Evolutionary conservation across 1,284 basidiomycete genomes (phyloP).

Genomic region (Spongispora temasekensis): DNA sequence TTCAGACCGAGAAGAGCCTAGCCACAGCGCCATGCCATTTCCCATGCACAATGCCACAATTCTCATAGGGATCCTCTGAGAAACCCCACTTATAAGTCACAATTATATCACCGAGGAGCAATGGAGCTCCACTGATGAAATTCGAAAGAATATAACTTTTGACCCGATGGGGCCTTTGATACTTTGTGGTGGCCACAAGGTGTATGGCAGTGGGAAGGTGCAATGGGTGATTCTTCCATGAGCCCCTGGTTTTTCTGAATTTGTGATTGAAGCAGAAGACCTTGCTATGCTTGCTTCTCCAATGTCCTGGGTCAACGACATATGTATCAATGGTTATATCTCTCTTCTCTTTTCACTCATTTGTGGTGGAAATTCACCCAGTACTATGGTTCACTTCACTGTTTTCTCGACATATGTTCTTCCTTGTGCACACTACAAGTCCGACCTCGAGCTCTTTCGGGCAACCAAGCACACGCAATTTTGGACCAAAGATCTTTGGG

Average conservation of each 20-base stretch:
- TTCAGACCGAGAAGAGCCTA: too few relatives aligned
- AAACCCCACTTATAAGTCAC: too few relatives aligned
- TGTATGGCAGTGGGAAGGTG: too few relatives aligned
- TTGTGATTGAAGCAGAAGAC: background rate
- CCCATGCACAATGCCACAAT: too few relatives aligned
- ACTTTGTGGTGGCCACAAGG: too few relatives aligned
- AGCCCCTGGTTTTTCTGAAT: background rate
- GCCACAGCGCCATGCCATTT: too few relatives aligned
- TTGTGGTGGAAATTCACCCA: background rate
- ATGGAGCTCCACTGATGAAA: too few relatives aligned
- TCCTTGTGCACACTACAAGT: background rate
- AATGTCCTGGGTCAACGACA: background rate
- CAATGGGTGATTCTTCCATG: too few relatives aligned
- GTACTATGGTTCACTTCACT: background rate
- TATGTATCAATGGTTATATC: conserved; percentile 2
- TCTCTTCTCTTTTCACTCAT: background rate
- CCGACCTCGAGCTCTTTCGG: conserved; percentile 2
- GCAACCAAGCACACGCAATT: background rate
- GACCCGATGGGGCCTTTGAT: too few relatives aligned
- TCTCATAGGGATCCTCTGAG: too few relatives aligned
- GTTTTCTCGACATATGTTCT: conserved; percentile 1
- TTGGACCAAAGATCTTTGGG: background rate
- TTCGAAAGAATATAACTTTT: too few relatives aligned
- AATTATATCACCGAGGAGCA: too few relatives aligned
- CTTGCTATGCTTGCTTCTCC: background rate